Conservation (phyloP, 495 filamentous ascomycete species). For the Bacidia rubella region DNA sequence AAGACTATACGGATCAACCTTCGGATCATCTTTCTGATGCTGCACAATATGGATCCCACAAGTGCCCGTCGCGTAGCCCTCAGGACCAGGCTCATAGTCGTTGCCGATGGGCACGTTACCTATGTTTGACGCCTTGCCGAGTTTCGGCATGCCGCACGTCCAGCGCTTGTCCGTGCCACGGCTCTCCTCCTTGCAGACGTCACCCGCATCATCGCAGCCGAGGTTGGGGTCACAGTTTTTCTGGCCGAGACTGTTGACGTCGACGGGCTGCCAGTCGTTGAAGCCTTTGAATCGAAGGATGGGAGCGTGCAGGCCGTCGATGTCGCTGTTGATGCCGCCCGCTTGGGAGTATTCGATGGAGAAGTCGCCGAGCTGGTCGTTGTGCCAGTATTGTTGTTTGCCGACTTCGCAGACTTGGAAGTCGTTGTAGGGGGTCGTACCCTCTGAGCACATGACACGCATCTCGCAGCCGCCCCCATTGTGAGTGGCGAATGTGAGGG, state of each 20-base stretch:
- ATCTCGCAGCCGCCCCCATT: background rate
- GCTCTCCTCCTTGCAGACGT: background rate
- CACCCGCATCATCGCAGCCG: background rate
- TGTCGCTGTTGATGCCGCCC: background rate
- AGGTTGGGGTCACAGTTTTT: background rate
- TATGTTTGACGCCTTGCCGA: background rate
- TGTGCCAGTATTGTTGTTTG: background rate
- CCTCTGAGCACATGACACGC: background rate
- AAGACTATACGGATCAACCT: background rate
- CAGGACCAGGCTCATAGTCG: background rate
- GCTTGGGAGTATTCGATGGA: background rate
- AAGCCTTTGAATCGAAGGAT: background rate
- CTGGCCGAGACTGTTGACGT: background rate
- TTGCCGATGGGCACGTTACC: background rate
- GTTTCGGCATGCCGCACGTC: background rate
- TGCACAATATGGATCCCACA: background rate
- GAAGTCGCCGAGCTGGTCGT: background rate
- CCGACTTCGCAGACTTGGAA: background rate
- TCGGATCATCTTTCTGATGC: background rate
- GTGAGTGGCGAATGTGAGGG: background rate
- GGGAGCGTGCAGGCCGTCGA: background rate
- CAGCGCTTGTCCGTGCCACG: background rate
- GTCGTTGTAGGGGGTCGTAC: background rate
- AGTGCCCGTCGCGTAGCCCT: background rate
- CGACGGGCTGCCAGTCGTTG: background rate